phyloP scores from a whole-genome alignment of 352 stramenopile species.

The Hyaloperonospora brassicae region DNA sequence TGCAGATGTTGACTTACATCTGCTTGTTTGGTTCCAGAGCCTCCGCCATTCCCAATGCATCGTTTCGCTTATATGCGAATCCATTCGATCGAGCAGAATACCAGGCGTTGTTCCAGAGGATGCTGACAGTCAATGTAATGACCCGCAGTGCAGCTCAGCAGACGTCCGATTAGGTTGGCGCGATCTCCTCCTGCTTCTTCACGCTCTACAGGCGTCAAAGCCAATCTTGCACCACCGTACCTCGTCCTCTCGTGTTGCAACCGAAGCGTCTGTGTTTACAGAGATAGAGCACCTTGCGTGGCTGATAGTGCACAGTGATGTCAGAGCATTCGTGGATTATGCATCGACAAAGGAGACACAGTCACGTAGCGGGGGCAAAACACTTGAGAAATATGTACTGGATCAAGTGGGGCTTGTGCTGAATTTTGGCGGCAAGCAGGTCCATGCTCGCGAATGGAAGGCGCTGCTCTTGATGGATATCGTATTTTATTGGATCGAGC shows the following conservation, averaged over 20 bases:
- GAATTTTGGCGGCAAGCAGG: constrained; percentile 58
- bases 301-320: constrained; percentile 26
- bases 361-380: constrained; percentile 6
- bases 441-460: constrained; percentile 70
- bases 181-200: constrained; percentile 62
- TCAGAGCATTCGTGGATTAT: constrained; percentile 9
- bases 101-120: constrained; percentile 5
- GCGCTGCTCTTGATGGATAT: constrained; percentile 68
- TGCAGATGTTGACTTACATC: constrained; percentile 2
- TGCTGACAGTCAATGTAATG: constrained; percentile 6
- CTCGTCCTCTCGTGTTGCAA: constrained; percentile 43
- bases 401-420: constrained; percentile 38
- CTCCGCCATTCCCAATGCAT: constrained; percentile 50
- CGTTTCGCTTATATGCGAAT: constrained; percentile 41
- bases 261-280: constrained; percentile 37
- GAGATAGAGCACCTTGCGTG: constrained; percentile 41
- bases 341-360: constrained; percentile 1
- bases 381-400: constrained; percentile 21
- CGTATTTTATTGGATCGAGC: constrained; percentile 50
- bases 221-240: constrained; percentile 67
- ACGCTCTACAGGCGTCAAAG: constrained; percentile 67
- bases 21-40: constrained; percentile 22
- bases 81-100: constrained; percentile 27
- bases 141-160: constrained; percentile 1
- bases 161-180: constrained; percentile 34